Percentiles rank a stretch among this genome's conserved stretches.
phyloP scores from a whole-genome alignment of 192 early-diverging fungal genomes.

The Thamnidium elegans region DNA sequence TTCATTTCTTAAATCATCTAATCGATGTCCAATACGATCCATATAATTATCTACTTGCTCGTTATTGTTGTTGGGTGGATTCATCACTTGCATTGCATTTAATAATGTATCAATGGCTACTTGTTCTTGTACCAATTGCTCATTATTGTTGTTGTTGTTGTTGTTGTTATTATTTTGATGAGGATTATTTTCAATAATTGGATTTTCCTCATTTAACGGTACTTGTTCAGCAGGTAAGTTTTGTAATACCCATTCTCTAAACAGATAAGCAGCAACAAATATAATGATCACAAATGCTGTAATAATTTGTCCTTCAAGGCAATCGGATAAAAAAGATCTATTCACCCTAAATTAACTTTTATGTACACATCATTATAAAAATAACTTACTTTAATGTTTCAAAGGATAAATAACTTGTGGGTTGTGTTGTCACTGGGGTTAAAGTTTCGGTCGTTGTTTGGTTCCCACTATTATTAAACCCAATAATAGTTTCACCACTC shows the following conservation, averaged over 20 bases:
- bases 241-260: slow-evolving; percentile 87
- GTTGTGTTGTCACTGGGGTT: background rate
- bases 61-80: background rate
- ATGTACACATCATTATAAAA: background rate
- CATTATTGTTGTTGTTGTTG: background rate
- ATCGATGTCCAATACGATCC: background rate
- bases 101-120: slow-evolving; percentile 17
- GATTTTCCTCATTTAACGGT: background rate
- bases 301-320: slow-evolving; percentile 86
- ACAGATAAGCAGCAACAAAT: slow-evolving; percentile 75
- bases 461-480: slow-evolving; percentile 19
- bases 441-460: background rate
- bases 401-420: background rate
- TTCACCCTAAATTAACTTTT: background rate
- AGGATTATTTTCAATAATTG: background rate
- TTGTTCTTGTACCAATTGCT: slow-evolving; percentile 17
- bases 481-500: slow-evolving; percentile 57
- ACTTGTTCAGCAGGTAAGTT: slow-evolving; percentile 48
- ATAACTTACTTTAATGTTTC: slow-evolving; percentile 10
- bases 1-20: background rate
- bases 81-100: slow-evolving; percentile 17
- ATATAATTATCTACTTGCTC: background rate
- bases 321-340: slow-evolving; percentile 56
- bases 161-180: too few species aligned
- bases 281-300: slow-evolving; percentile 70